These are phyloP conservation scores for Pulveroboletus sp. DNA, from an alignment of 768 basidiomycete genomes.

Conservation along the genomic window DNA sequence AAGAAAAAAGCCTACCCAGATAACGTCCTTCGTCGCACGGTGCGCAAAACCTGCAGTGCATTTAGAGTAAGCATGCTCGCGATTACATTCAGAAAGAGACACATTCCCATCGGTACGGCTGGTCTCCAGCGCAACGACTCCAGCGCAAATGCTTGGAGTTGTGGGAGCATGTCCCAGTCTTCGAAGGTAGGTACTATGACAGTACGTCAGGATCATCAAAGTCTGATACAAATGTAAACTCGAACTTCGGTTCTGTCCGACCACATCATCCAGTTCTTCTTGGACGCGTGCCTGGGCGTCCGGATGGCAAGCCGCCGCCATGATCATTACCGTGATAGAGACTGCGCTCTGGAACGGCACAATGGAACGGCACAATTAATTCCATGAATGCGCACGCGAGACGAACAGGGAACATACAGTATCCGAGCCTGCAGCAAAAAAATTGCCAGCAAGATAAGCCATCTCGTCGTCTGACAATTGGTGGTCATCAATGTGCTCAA, in stretches of 20 bases:
- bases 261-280: conserved; percentile 50
- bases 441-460: conserved; percentile 59
- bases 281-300: conserved; percentile 50
- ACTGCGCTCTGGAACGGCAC: conserved; percentile 42
- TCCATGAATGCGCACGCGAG: no score
- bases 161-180: conserved; percentile 35
- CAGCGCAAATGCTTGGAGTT: conserved; percentile 39
- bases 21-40: conserved; percentile 61
- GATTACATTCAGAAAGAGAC: neutral
- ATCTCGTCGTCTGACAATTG: conserved; percentile 55
- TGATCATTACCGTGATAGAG: conserved; percentile 50
- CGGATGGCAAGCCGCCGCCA: conserved; percentile 57
- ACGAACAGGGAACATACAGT: conserved; percentile 34
- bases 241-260: conserved; percentile 40
- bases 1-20: conserved; percentile 31
- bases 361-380: neutral
- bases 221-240: no score
- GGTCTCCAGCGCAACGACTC: conserved; percentile 44
- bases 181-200: conserved; percentile 38
- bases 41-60: conserved; percentile 52
- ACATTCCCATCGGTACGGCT: conserved; percentile 30
- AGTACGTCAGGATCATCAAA: no score
- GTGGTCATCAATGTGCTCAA: conserved; percentile 54
- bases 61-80: neutral
- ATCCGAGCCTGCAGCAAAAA: conserved; percentile 67